Evolutionary conservation across 129 eudicot species (phyloP).

Genomic region (Erigeron canadensis): DNA sequence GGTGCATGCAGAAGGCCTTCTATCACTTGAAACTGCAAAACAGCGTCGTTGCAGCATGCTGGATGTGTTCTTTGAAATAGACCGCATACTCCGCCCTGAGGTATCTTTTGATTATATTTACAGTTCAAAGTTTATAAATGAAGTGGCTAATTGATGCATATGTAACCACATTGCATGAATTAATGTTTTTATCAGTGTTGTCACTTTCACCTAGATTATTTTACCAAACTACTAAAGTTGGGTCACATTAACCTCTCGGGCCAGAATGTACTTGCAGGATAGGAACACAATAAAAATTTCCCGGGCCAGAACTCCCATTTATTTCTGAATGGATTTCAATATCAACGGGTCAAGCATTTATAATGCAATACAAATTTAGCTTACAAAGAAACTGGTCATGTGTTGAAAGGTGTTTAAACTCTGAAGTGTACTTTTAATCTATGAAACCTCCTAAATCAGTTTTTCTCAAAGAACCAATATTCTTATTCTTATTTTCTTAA

Average conservation of each 20-base stretch:
- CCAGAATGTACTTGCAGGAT: background rate
- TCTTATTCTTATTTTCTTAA: background rate
- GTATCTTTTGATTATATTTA: slow-evolving; percentile 34
- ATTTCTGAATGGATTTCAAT: background rate
- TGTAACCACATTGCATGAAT: background rate
- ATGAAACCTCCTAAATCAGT: background rate
- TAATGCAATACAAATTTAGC: background rate
- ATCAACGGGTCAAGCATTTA: background rate
- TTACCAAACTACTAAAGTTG: background rate
- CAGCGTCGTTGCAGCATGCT: slow-evolving; percentile 70
- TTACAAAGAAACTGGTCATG: background rate
- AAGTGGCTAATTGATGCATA: slow-evolving; percentile 4
- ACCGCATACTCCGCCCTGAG: slow-evolving; percentile 97
- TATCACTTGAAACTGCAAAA: slow-evolving; percentile 67
- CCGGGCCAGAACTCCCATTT: background rate
- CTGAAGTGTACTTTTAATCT: background rate
- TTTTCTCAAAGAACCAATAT: too few species aligned
- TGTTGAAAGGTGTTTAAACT: background rate
- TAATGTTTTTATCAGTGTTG: background rate
- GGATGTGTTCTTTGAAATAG: slow-evolving; percentile 79
- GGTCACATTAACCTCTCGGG: background rate
- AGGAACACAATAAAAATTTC: background rate
- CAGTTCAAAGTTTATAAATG: background rate
- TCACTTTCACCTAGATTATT: background rate
- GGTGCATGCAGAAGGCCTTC: slow-evolving; percentile 95